These are phyloP conservation scores for Yamadazyma friedrichii DNA, from an alignment of 1,139 yeast genomes.

Conservation along the genomic window DNA sequence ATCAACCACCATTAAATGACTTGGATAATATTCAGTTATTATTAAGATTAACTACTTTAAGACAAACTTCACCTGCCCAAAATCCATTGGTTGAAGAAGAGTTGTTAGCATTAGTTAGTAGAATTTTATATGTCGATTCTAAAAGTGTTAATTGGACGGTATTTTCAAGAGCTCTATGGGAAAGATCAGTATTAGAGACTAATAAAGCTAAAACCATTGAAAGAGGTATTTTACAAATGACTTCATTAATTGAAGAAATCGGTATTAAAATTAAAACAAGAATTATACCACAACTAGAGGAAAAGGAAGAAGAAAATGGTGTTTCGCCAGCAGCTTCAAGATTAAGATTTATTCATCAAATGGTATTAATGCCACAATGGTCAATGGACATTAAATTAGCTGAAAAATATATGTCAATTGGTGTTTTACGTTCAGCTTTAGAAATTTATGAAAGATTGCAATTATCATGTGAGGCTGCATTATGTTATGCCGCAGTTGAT, in stretches of 20 bases:
- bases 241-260: conserved; percentile 85
- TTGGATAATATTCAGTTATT: conserved; percentile 73
- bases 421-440: conserved; percentile 82
- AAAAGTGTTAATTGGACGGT: conserved; percentile 69
- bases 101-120: conserved; percentile 65
- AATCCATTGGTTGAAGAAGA: conserved; percentile 79
- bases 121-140: conserved; percentile 59
- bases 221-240: conserved; percentile 91
- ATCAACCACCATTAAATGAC: conserved; percentile 71
- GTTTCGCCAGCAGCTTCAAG: conserved; percentile 45
- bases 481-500: conserved; percentile 87
- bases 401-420: conserved; percentile 82
- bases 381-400: conserved; percentile 79
- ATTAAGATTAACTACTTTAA: conserved; percentile 61
- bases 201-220: conserved; percentile 83
- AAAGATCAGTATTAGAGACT: conserved; percentile 81
- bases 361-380: conserved; percentile 86
- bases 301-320: conserved; percentile 20
- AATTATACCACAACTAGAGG: conserved; percentile 50
- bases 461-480: conserved; percentile 79
- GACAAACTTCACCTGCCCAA: conserved; percentile 70
- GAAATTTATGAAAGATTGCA: conserved; percentile 83
- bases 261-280: conserved; percentile 67
- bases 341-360: conserved; percentile 66
- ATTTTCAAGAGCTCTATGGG: conserved; percentile 86